Evolutionary conservation across 257 asterid species (phyloP), one percentile per base, ranked within the genome.

Genomic region (Echites panduratus): DNA sequence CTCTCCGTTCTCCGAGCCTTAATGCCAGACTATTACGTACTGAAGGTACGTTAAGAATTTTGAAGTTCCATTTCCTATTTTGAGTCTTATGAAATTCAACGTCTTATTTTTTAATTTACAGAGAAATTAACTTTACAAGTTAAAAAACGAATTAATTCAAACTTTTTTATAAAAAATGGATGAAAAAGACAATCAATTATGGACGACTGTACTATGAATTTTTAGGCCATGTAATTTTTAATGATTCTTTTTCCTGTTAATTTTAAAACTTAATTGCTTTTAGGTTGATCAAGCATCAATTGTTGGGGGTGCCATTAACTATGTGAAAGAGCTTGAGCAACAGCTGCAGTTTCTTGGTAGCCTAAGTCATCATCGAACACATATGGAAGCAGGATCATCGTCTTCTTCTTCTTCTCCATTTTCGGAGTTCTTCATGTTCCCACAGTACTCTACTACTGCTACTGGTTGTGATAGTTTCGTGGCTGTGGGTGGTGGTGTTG

Each of bases 231-330:
- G n/a, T n/a, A n/a, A n/a, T n/a, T n/a, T n/a, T 27, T 6, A 61
- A 68, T 19, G 10, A n/a, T 64, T 26, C n/a, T 7, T 53, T 19
- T 6, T 27, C 2, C 10, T 14, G 0, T 2, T 48, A 12, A 7
- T 24, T 7, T 47, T 7, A 16, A 1, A 0, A 9, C 20, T 53
- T 41, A 7, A 16, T 10, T 17, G 0, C 29, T 50, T 59, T 43
- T 38, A 84, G 87, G 79, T 75, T 44, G 87, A 81, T 76, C 87
- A 84, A 79, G 85, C 85, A 38, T 84, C 87, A 71, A 81, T 81
- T 26, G 73, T 84, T 41, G 83, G 85, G 17, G 87, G 82, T 5
- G 87, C 85, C 17, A 84, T 84, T 5, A 84, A 84, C 63, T 84
- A 73, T 29, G 84, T 84, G 24, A 84, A 81, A 71, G 85, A 81